phyloP scores from a whole-genome alignment of 2,329 filamentous ascomycete species.

The Penicillium frequentans region DNA sequence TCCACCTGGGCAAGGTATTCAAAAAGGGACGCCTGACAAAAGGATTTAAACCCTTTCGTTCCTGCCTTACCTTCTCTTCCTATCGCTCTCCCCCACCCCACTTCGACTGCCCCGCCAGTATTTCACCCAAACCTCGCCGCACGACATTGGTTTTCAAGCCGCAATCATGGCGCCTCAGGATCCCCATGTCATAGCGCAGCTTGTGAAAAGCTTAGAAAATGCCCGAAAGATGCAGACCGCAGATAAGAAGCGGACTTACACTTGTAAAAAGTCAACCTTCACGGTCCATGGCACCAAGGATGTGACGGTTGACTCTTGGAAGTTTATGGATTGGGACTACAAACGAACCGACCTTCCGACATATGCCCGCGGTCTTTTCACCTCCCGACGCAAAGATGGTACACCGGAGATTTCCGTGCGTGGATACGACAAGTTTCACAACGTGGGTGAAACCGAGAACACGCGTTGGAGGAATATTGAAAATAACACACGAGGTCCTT shows the following conservation, averaged over 20 bases:
- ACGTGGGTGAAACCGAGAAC: slow-evolving; percentile 75
- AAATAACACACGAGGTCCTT: slow-evolving; percentile 75
- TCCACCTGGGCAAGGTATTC: neutral
- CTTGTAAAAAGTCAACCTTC: slow-evolving; percentile 79
- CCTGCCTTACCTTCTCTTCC: neutral
- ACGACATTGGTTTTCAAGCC: neutral
- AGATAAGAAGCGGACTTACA: slow-evolving; percentile 59
- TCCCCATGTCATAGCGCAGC: slow-evolving; percentile 61
- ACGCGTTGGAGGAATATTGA: slow-evolving; percentile 83
- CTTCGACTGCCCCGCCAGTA: slow-evolving; percentile 8
- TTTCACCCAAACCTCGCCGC: neutral
- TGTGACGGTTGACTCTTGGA: slow-evolving; percentile 83
- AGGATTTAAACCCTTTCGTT: neutral
- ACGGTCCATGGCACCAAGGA: slow-evolving; percentile 63
- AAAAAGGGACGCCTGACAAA: neutral
- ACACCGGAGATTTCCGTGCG: slow-evolving; percentile 77
- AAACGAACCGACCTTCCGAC: slow-evolving; percentile 83
- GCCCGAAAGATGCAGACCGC: slow-evolving; percentile 48
- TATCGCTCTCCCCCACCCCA: slow-evolving; percentile 5
- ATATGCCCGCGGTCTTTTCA: slow-evolving; percentile 92
- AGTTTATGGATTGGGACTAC: slow-evolving; percentile 93
- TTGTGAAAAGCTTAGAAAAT: slow-evolving; percentile 65
- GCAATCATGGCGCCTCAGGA: slow-evolving; percentile 56
- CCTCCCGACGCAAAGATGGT: slow-evolving; percentile 65
- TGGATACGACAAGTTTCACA: slow-evolving; percentile 99